Evolutionary conservation across 2,329 filamentous ascomycete genomes (phyloP).

Genomic region (Xylaria sp.): DNA sequence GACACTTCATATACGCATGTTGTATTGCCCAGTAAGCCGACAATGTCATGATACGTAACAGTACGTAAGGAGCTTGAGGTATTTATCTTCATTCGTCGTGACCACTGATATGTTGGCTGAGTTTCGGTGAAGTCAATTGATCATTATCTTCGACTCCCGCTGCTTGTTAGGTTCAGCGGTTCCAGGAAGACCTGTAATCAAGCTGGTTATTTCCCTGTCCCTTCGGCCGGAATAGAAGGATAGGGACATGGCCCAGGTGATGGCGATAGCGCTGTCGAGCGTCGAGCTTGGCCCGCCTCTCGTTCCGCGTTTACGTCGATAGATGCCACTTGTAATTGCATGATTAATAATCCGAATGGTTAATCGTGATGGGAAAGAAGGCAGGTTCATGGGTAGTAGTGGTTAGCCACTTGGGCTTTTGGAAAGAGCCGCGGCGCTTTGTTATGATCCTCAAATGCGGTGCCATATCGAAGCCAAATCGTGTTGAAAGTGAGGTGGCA

Average conservation of each 20-base stretch:
- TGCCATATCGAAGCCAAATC: conserved; percentile 20
- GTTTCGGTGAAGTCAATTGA: background rate
- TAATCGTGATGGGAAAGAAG: conserved; percentile 12
- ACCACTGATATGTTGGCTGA: background rate
- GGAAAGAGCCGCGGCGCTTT: conserved; percentile 9
- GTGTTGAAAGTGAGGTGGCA: background rate
- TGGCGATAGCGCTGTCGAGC: conserved; percentile 41
- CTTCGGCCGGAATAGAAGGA: conserved; percentile 25
- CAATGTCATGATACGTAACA: background rate
- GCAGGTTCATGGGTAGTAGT: background rate
- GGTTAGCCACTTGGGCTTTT: conserved; percentile 2
- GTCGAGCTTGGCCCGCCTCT: conserved; percentile 36
- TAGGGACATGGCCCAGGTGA: conserved; percentile 41
- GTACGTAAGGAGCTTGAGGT: background rate
- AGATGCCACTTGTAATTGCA: conserved; percentile 7
- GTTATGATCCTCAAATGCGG: conserved; percentile 18
- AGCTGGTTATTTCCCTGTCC: background rate
- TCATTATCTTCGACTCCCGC: background rate
- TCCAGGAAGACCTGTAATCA: background rate
- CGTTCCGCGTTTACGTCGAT: background rate
- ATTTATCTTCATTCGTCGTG: background rate
- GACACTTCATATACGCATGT: background rate
- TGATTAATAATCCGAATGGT: conserved; percentile 8
- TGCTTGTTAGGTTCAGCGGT: background rate
- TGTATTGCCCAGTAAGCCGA: background rate